Percentiles rank a stretch among this genome's conserved stretches.
Conservation (phyloP, 2,329 filamentous ascomycete species). For the Drechslerella stenobrocha region DNA sequence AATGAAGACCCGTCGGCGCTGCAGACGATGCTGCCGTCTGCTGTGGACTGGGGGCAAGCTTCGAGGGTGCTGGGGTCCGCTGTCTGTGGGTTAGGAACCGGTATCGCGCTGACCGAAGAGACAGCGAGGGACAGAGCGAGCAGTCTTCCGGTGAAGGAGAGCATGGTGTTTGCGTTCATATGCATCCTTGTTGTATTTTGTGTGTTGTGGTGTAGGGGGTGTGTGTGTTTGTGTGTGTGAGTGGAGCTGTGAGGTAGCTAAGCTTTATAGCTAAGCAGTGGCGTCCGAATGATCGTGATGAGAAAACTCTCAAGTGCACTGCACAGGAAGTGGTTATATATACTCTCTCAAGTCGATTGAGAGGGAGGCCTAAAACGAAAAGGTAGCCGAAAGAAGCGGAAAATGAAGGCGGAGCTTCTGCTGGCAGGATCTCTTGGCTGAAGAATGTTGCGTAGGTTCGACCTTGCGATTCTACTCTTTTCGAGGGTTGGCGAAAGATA, state of each 20-base stretch:
- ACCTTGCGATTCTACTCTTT: conserved; percentile 40
- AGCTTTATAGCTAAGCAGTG: no score
- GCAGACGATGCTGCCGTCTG: conserved; percentile 32
- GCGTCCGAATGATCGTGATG: conserved; percentile 19
- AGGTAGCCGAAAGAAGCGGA: not conserved
- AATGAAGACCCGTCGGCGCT: conserved; percentile 26
- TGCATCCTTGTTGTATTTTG: conserved; percentile 16
- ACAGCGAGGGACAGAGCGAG: conserved; percentile 15
- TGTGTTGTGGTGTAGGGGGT: conserved; percentile 1
- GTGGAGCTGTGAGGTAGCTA: conserved; percentile 5
- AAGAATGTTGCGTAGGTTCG: conserved; percentile 42
- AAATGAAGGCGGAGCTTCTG: conserved; percentile 15
- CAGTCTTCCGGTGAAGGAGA: conserved; percentile 13
- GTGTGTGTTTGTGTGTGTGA: conserved; percentile 2
- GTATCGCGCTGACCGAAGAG: conserved; percentile 22
- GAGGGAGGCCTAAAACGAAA: not conserved
- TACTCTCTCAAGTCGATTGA: conserved; percentile 2
- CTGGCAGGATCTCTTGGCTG: conserved; percentile 12
- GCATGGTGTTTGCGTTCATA: conserved; percentile 18
- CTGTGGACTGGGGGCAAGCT: conserved; percentile 21
- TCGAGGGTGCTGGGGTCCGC: conserved; percentile 19
- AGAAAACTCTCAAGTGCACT: conserved; percentile 29
- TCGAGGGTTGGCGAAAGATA: conserved; percentile 17
- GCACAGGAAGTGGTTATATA: conserved; percentile 31
- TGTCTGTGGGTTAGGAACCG: conserved; percentile 23